phyloP scores from a whole-genome alignment of 805 yeast genomes.

The Starmerella stellata region DNA sequence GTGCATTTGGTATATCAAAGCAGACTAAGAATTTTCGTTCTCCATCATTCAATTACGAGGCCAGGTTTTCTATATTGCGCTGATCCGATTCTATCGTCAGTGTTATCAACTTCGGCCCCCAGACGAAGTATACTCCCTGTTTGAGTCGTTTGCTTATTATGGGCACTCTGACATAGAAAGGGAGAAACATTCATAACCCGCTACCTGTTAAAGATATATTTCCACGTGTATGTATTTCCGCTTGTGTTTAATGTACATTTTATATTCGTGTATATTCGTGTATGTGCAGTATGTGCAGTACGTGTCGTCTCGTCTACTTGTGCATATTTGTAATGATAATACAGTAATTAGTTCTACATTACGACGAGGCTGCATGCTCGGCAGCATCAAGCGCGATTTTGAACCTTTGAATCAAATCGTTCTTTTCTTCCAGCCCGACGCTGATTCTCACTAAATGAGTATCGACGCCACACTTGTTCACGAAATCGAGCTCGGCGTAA shows the following conservation, averaged over 20 bases:
- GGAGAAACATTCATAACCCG: conserved; percentile 12
- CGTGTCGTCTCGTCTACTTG: too few species aligned
- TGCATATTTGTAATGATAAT: too few species aligned
- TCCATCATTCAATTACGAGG: conserved; percentile 1
- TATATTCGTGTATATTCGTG: too few species aligned
- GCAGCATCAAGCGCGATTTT: conserved; percentile 32
- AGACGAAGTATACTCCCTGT: conserved; percentile 7
- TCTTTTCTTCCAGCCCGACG: conserved; percentile 64
- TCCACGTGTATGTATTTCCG: too few species aligned
- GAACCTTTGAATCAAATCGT: conserved; percentile 35
- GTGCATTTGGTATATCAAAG: too few species aligned
- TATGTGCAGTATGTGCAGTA: too few species aligned
- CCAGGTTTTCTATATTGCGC: background rate
- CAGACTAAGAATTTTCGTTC: too few species aligned
- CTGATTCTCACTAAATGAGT: conserved; percentile 59
- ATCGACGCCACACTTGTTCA: conserved; percentile 69
- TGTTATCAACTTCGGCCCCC: background rate
- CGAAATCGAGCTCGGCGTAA: conserved; percentile 60
- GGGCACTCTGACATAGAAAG: conserved; percentile 14
- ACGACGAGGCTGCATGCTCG: conserved; percentile 8
- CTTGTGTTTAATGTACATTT: too few species aligned
- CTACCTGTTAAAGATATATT: too few species aligned
- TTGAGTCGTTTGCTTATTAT: conserved; percentile 15
- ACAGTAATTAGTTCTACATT: too few species aligned
- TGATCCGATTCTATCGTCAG: too few species aligned